phyloP scores from a whole-genome alignment of 108 stramenopile species.

The Fragilaria crotonensis region DNA sequence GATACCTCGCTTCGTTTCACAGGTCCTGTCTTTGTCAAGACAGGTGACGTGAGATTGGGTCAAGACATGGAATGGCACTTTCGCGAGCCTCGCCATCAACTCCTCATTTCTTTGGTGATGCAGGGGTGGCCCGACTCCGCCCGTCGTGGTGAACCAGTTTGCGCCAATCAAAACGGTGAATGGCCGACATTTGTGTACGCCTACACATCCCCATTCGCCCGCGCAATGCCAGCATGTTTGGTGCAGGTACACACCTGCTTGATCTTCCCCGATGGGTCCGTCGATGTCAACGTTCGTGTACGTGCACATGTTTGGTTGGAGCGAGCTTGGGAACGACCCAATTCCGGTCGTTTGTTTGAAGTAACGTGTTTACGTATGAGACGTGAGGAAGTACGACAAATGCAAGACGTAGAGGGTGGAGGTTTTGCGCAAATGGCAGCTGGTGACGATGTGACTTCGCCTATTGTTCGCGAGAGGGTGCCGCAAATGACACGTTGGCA shows the following conservation, averaged over 20 bases:
- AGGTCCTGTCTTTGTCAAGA: conserved; percentile 51
- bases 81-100: conserved; percentile 47
- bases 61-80: conserved; percentile 37
- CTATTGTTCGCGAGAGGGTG: too few relatives aligned
- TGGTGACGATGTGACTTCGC: too few relatives aligned
- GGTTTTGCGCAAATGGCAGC: too few relatives aligned
- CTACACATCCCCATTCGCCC: conserved; percentile 21
- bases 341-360: conserved; percentile 37
- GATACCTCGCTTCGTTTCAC: conserved; percentile 25
- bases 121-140: conserved; percentile 21
- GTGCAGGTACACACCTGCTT: conserved; percentile 35
- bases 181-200: conserved; percentile 48
- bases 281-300: conserved; percentile 39
- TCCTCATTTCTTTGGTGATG: conserved; percentile 52
- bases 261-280: conserved; percentile 35
- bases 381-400: neutral
- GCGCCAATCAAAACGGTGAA: neutral
- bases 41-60: conserved; percentile 23
- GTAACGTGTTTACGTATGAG: conserved; percentile 42
- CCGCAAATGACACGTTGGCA: too few relatives aligned
- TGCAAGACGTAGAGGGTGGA: neutral
- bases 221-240: conserved; percentile 30
- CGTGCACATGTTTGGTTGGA: conserved; percentile 47
- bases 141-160: conserved; percentile 34
- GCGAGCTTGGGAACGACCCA: conserved; percentile 28